These are phyloP conservation scores for Scheffersomyces spartinae DNA, from an alignment of 805 yeast species.

Conservation along the genomic window DNA sequence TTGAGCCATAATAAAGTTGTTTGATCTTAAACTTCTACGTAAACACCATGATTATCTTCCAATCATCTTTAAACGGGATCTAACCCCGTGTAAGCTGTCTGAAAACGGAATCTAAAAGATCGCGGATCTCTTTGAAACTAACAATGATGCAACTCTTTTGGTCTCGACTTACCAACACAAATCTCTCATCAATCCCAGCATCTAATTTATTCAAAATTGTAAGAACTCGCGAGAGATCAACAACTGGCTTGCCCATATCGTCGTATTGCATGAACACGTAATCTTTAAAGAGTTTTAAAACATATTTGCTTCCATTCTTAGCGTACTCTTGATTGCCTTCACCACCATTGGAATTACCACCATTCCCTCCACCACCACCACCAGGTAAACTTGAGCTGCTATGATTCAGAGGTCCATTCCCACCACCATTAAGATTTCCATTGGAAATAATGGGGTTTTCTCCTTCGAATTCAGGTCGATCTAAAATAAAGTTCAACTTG, in stretches of 20 bases:
- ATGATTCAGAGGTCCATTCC: slow-evolving; percentile 34
- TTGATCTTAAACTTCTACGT: not conserved
- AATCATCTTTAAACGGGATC: too few relatives aligned
- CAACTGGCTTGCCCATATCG: slow-evolving; percentile 61
- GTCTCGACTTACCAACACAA: slow-evolving; percentile 72
- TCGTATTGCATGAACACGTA: slow-evolving; percentile 79
- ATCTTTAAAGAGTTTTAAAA: slow-evolving; percentile 66
- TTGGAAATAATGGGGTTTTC: too few relatives aligned
- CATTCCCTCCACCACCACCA: too few relatives aligned
- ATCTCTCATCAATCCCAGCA: slow-evolving; percentile 78
- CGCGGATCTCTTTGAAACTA: slow-evolving; percentile 73
- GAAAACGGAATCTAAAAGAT: slow-evolving; percentile 58
- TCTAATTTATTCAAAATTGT: slow-evolving; percentile 78
- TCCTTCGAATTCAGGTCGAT: slow-evolving; percentile 50
- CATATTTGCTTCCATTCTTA: slow-evolving; percentile 65
- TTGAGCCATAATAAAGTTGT: too few relatives aligned
- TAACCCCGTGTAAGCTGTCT: slow-evolving; percentile 27
- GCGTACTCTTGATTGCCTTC: too few relatives aligned
- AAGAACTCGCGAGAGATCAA: slow-evolving; percentile 76
- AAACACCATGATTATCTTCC: too few relatives aligned
- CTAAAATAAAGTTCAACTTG: slow-evolving; percentile 69
- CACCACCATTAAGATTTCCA: too few relatives aligned
- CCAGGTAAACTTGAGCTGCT: too few relatives aligned
- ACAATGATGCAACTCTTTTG: slow-evolving; percentile 79
- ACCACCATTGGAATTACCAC: too few relatives aligned